Percentiles rank a stretch among this genome's conserved stretches.
Conservation (phyloP, 176 grass and related monocot genomes). For the Pontederia paniculata region DNA sequence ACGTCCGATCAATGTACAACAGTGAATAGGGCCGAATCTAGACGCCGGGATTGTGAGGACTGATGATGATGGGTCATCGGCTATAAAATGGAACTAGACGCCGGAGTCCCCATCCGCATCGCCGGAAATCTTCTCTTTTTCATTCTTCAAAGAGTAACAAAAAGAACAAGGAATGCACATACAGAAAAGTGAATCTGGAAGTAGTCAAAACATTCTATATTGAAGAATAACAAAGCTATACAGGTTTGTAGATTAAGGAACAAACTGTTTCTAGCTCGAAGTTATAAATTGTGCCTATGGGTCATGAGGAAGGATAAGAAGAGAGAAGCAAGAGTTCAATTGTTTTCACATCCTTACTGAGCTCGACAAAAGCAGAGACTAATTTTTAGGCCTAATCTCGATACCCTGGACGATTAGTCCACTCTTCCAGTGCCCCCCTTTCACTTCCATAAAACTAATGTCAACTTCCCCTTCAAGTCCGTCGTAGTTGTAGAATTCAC, state of each 20-base stretch:
- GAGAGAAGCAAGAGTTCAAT: background rate
- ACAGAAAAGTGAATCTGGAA: no score
- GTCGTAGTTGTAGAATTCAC: conserved; percentile 27
- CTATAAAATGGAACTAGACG: no score
- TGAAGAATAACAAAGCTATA: no score
- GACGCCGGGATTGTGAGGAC: no score
- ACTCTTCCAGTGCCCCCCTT: conserved; percentile 27
- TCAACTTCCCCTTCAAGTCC: conserved; percentile 20
- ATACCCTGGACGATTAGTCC: conserved; percentile 36
- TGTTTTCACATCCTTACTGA: background rate
- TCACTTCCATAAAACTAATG: conserved; percentile 25
- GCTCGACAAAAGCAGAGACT: background rate
- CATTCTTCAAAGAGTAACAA: no score
- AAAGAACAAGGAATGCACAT: no score
- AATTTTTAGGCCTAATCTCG: conserved; percentile 36
- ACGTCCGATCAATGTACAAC: no score
- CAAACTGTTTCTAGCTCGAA: background rate
- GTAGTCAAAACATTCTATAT: no score
- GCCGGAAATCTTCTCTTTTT: no score
- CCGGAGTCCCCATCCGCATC: no score
- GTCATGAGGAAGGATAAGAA: background rate
- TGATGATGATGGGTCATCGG: no score
- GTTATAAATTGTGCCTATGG: background rate
- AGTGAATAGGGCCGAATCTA: no score
- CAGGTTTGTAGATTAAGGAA: background rate